phyloP scores from a whole-genome alignment of 2,329 filamentous ascomycete species.

The Rhynchosporium graminicola region DNA sequence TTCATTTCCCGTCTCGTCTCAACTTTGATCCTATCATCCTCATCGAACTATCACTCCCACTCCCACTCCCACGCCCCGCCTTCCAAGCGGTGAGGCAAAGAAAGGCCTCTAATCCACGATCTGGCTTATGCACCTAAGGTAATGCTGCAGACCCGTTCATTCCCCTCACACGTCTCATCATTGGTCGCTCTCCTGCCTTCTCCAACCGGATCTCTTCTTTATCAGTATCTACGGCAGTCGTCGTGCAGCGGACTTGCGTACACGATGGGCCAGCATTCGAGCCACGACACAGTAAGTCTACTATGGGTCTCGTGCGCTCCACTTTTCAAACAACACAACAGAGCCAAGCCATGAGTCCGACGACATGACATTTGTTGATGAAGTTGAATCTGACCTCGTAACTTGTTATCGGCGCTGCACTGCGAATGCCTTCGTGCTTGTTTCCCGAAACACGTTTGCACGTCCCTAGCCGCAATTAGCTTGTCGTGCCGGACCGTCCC shows the following conservation, averaged over 20 bases:
- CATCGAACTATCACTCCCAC: not conserved
- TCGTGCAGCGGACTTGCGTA: conserved; percentile 31
- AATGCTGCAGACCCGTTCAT: conserved; percentile 22
- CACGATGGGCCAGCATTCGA: conserved; percentile 38
- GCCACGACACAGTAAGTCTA: conserved; percentile 35
- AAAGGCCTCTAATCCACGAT: conserved; percentile 12
- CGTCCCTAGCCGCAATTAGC: conserved; percentile 10
- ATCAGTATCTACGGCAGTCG: conserved; percentile 16
- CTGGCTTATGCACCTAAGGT: conserved; percentile 23
- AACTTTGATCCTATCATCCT: not conserved
- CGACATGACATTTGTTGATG: conserved; percentile 23
- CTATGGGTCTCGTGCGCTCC: conserved; percentile 17
- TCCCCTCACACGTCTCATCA: conserved; percentile 17
- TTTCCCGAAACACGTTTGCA: conserved; percentile 24
- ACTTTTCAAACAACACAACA: conserved; percentile 13
- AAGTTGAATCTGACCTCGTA: conserved; percentile 15
- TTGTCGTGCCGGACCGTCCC: not conserved
- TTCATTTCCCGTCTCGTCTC: not conserved
- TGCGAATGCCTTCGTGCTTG: conserved; percentile 32
- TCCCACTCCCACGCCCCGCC: conserved; percentile 1
- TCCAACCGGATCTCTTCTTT: conserved; percentile 32
- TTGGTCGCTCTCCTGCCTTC: conserved; percentile 17
- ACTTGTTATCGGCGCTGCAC: conserved; percentile 7
- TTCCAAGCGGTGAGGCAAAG: conserved; percentile 25
- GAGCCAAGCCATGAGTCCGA: conserved; percentile 17